Base-by-base conservation (phyloP, 164 flowering plant genomes). In the Vitis rotundifolia region DNA sequence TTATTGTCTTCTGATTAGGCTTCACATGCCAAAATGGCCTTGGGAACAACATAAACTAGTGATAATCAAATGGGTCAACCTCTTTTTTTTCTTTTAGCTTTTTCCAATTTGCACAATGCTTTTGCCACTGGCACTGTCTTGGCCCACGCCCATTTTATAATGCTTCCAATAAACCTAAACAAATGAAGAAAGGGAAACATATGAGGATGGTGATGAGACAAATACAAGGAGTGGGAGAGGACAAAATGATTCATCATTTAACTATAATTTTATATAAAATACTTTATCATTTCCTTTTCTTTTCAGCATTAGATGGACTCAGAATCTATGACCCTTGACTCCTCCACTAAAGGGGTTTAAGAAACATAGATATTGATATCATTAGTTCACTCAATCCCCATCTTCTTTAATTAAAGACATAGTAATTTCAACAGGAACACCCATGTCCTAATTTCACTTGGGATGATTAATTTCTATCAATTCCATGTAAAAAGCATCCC, bases 311-410 rank as follows among this genome's bases (percentile, higher is more conserved):
- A 63, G 56, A 59, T 67, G 71, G 65, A 52, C 65, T 28, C 67
- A 69, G 78, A 75, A 77, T 82, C 79, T 78, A 71, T 73, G 80
- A 78, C 79, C 76, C 82, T 87, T 90, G 90, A 88, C 94, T 86
- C 77, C 19, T 80, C 86, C 89, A 85, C 88, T 85, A 65, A 57
- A 62, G 69, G 7, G 44, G 64, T 79, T 74, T 58, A 71, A 57
- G 65, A n/a, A 22, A 59, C 55, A 64, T 64, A 48, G 13, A 73
- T 49, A 29, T 18, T 50, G 3, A 26, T 28, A n/a, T 37, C 50
- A 63, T 48, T 56, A 56, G 53, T 57, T 66, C 64, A 53, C 50
- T 67, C 68, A 56, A 56, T 73, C 44, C 52, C 68, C 47, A 65
- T 66, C 26, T 60, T 29, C 37, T 49, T 19, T 48, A 16, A 16